Base-by-base conservation (phyloP, 2,329 filamentous ascomycete species). In the Talaromyces sp. region DNA sequence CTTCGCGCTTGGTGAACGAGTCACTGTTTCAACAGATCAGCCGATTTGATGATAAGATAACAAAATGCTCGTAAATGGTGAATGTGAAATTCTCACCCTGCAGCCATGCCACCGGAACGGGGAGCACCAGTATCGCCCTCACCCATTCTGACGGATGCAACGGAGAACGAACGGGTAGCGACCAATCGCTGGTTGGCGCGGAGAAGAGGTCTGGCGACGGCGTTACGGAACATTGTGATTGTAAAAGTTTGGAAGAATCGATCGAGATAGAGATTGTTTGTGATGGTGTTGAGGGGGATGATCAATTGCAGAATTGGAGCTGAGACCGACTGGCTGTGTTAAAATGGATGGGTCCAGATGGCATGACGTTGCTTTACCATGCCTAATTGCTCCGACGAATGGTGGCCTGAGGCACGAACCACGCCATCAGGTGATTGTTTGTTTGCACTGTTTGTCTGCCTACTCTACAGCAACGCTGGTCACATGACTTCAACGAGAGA, bases 1-100 rank as follows among this genome's bases (percentile, higher is more conserved):
- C 87, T 82, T 99, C 95, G 73, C 95, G 92, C 82, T 90, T 90
- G 82, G 89, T 92, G 87, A 97, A 99, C 65, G 92, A 88, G 77
- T 99, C 94, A 72, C 94, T 96, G 70, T 72, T 29, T 40, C 54
- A 60, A 36, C 17, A 17, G 22, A 11, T 19, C 5, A 47, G 68
- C 67, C 60, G n/a, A 66, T 66, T 61, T 70, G n/a, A 38, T 19
- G 38, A 25, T 25, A 36, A 36, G 27, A 5, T 22, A 5, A 19
- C 4, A 61, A 25, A 27, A 31, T 5, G 25, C 6, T 17, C n/a
- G 17, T 22, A n/a, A 27, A 27, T 36, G 13, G 17, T 27, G 19
- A 51, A 22, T 2, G 31, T 17, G 61, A 60, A 59, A n/a, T n/a
- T 82, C 81, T 74, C 71, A 58, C 75, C 68, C 54, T 74, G 67